Evolutionary conservation across 139 green algal species (phyloP), one percentile per base, ranked within the genome.

Genomic region (Klebsormidium nitens): DNA sequence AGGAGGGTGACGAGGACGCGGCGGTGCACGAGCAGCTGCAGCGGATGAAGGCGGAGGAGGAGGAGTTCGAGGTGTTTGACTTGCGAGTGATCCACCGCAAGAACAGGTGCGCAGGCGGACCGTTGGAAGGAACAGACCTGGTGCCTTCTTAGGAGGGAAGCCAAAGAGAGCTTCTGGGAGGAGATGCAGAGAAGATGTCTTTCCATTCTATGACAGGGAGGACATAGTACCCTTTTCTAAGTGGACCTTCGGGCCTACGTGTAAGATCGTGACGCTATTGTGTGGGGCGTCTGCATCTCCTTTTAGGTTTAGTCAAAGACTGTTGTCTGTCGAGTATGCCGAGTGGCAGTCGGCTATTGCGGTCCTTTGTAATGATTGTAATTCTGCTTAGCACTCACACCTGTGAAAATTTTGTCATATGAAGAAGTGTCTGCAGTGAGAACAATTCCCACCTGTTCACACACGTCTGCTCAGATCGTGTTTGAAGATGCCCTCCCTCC

Each of bases 1-100:
- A 55, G 46, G 46, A 55, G 46, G 46, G 23, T 31, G 46, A 55
- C 23, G 46, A 55, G 46, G 46, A 23, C 23, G 46, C 46, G 23
- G 46, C 46, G 23, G 23, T 55, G 46, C 46, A 55, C 46, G 46
- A 55, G 46, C 46, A 55, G 23, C 23, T 55, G 46, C 46, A 55
- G 46, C 46, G 46, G 23, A 23, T 55, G 23, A 55, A 55, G 46
- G 23, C 23, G 23, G 65, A 72, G 42, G 65, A 75, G 23, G 67
- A 75, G n/a, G 67, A 75, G 44, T 75, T 75, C 59, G 67, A 75
- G 59, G 59, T 57, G 26, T 77, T 78, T 28, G 26, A 69, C 17
- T 48, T 78, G 31, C 71, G 71, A 2, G 35, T 78, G n/a, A 75
- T 78, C 29, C 71, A 78, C 36, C 57, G 67, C 57, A 73, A 74